Evolutionary conservation across 805 yeast species (phyloP).

Genomic region (Ogataea corticis): DNA sequence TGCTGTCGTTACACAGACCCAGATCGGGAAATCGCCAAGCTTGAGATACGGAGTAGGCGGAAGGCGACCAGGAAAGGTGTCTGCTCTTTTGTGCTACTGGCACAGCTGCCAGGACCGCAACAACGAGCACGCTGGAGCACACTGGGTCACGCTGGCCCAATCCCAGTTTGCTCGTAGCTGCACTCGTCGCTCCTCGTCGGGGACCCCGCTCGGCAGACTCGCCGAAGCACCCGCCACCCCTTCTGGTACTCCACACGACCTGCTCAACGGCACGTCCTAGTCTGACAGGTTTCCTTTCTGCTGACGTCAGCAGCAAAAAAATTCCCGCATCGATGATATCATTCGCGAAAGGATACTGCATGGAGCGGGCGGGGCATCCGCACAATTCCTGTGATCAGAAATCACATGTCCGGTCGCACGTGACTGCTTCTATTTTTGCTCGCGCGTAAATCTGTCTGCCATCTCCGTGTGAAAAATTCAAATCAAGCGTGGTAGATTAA

Average conservation of each 20-base stretch:
- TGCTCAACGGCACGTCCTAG: not conserved
- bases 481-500: not conserved
- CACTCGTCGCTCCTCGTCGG: not conserved
- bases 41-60: too few species aligned
- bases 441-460: not conserved
- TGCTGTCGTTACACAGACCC: not conserved
- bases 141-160: too few species aligned
- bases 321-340: constrained; percentile 1
- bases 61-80: too few species aligned
- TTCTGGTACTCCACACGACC: not conserved
- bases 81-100: too few species aligned
- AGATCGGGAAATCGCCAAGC: constrained; percentile 5
- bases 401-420: too few species aligned
- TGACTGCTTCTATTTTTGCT: too few species aligned
- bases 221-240: too few species aligned
- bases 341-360: not conserved
- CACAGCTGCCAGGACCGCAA: too few species aligned
- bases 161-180: not conserved
- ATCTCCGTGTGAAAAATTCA: not conserved
- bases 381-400: too few species aligned
- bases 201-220: too few species aligned
- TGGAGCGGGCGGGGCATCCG: too few species aligned
- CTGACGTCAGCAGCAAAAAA: constrained; percentile 1
- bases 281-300: not conserved
- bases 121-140: too few species aligned